Conservation (phyloP, 345 rosid genomes). For the Abelmoschus esculentus region DNA sequence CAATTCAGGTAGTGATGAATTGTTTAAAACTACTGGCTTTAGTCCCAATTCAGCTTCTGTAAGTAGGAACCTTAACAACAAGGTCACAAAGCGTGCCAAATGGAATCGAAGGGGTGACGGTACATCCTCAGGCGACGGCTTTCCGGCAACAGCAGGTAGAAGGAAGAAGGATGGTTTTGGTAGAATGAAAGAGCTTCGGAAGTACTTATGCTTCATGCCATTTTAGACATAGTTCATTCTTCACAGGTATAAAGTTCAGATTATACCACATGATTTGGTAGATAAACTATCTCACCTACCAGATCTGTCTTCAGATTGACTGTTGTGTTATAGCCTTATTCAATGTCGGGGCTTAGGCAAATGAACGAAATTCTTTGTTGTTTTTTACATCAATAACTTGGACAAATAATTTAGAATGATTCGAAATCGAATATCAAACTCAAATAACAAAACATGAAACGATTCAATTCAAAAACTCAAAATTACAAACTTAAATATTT, state of each 20-base stretch:
- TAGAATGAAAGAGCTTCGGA: slow-evolving; percentile 22
- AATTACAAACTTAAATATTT: no score
- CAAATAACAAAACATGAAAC: no score
- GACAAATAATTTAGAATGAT: no score
- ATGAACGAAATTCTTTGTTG: background rate
- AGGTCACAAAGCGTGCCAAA: background rate
- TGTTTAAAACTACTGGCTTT: background rate
- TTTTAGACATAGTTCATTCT: slow-evolving; percentile 7
- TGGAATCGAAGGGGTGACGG: slow-evolving; percentile 12
- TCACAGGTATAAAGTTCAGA: no score
- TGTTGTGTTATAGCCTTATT: background rate
- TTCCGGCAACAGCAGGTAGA: background rate
- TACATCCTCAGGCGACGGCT: slow-evolving; percentile 16
- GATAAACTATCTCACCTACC: no score
- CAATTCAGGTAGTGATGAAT: background rate
- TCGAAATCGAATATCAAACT: no score
- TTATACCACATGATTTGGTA: background rate
- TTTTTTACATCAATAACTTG: no score
- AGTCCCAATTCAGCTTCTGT: background rate
- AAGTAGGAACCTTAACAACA: background rate
- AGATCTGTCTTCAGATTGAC: background rate
- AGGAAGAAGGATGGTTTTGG: slow-evolving; percentile 16
- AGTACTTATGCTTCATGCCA: slow-evolving; percentile 42
- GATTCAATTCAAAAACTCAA: no score
- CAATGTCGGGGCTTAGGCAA: background rate